Evolutionary conservation across 352 stramenopile genomes (phyloP), one percentile per base, ranked within the genome.

Genomic region (Phytophthora tentaculata): DNA sequence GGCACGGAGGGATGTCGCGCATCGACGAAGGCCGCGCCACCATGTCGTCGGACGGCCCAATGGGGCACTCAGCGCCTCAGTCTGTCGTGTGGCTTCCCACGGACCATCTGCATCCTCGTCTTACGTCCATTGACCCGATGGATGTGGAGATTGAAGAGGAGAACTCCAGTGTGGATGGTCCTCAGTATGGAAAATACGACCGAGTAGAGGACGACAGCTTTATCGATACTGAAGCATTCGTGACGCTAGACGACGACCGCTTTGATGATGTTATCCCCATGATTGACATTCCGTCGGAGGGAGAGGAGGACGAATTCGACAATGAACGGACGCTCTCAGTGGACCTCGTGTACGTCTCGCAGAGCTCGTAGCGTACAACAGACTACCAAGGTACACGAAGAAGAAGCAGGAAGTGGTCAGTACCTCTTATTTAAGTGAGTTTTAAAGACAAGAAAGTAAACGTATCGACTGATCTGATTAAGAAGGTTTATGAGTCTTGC

Each of bases 11-110:
- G 4, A 75, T 72, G 52, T 75, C 68, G 3, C 57, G 68, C 29
- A 79, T 77, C 17, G 68, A 82, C 13, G 76, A 83, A 59, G 63
- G 72, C 14, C 69, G 69, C 17, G 37, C 66, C 3, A 88, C 79
- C 5, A 79, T 85, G 74, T 79, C 74, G 9, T 72, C 56, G 14
- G 73, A 80, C 28, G 59, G 50, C 2, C 53, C 55, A 7, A 70
- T 76, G 64, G 58, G 52, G 5, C 47, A 54, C 10, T 61, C 32
- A 13, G 64, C 64, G 5, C 55, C 32, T 32, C 60, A 67, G 24
- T 74, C 55, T 12, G 72, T 73, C 35, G 69, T 76, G 14, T 76
- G 69, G 69, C 49, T 76, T 5, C 69, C 69, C 8, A 73, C 64
- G 5, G 69, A 76, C 47, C 58, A 76, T 20, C 20, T 76, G n/a